phyloP scores from a whole-genome alignment of 331 rosid genomes.

The Erythrophleum ivorense region DNA sequence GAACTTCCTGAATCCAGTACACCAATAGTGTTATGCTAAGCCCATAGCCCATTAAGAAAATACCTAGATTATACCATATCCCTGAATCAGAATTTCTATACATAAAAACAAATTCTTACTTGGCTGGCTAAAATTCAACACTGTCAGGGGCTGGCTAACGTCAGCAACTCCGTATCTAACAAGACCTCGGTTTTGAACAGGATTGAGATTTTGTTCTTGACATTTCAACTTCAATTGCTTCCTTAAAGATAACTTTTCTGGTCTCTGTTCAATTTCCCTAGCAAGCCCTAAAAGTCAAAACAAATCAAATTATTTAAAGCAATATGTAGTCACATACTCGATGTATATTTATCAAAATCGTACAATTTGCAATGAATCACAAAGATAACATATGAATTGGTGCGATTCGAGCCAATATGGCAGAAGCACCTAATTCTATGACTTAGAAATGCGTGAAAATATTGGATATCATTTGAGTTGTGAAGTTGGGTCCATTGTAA shows the following conservation, averaged over 20 bases:
- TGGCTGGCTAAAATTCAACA: constrained; percentile 54
- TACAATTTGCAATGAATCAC: too few relatives aligned
- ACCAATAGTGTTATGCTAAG: constrained; percentile 21
- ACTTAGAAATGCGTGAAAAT: too few relatives aligned
- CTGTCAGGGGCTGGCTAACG: constrained; percentile 40
- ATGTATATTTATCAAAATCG: too few relatives aligned
- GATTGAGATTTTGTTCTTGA: constrained; percentile 63
- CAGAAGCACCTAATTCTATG: too few relatives aligned
- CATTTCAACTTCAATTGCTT: constrained; percentile 84
- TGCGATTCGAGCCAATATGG: too few relatives aligned
- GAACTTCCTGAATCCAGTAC: constrained; percentile 36
- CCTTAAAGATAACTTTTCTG: constrained; percentile 69
- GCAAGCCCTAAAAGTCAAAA: constrained; percentile 60
- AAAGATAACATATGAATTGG: too few relatives aligned
- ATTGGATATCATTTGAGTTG: too few relatives aligned
- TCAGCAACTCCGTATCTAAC: constrained; percentile 51
- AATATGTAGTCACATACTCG: constrained; percentile 12
- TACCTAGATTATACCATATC: constrained; percentile 22
- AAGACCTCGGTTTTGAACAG: constrained; percentile 50
- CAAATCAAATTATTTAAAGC: constrained; percentile 28
- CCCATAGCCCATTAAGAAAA: constrained; percentile 3
- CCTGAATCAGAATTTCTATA: constrained; percentile 21
- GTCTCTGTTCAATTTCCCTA: constrained; percentile 60
- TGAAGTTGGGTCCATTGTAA: background rate
- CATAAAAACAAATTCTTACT: constrained; percentile 53